Evolutionary conservation across 495 filamentous ascomycete species (phyloP), one percentile per base, ranked within the genome.

Genomic region (Lentithecium fluviatile): DNA sequence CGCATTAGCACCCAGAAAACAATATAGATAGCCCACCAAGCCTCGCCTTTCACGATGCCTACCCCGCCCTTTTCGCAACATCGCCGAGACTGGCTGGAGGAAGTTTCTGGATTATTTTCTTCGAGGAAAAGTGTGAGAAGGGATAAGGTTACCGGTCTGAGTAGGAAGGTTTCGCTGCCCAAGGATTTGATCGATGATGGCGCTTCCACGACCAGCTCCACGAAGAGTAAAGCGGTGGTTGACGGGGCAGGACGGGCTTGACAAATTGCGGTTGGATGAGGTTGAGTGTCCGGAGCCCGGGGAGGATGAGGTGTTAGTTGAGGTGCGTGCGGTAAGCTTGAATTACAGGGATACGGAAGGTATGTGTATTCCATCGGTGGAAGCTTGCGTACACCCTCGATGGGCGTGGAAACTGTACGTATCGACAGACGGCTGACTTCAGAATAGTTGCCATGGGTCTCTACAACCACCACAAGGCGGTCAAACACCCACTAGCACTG

Each of bases 281-380:
- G 75, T 70, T 3, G 71, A 77, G 13, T 74, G 78, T 52, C 78
- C 77, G 1, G 49, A 63, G 1, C 77, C 78, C 0, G 74, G 74
- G 6, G 52, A 65, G 5, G 75, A 76, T 37, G 81, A 86, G 57
- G 82, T 85, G 0, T 67, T 86, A 15, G 82, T 86, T 11, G 74
- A 82, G 68, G 79, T 85, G 49, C 67, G 69, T 25, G 70, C 80
- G 25, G 80, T 84, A 0, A 77, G 79, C 17, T 73, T 85, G 8
- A 86, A 86, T 61, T 86, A 82, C 58, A 77, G 82, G 26, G 82
- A 86, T 61, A 79, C 79, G 6, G 83, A 80, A 70, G 64, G 60
- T 65, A 21, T 11, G 51, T 55, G 2, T 21, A 15, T 40, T 58
- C 57, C 46, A 26, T 42, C 36, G 4, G 3, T 32, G 29, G 10